Evolutionary conservation across 345 rosid species (phyloP), one percentile per base, ranked within the genome.

Genomic region (Diplotaxis tenuifolia): DNA sequence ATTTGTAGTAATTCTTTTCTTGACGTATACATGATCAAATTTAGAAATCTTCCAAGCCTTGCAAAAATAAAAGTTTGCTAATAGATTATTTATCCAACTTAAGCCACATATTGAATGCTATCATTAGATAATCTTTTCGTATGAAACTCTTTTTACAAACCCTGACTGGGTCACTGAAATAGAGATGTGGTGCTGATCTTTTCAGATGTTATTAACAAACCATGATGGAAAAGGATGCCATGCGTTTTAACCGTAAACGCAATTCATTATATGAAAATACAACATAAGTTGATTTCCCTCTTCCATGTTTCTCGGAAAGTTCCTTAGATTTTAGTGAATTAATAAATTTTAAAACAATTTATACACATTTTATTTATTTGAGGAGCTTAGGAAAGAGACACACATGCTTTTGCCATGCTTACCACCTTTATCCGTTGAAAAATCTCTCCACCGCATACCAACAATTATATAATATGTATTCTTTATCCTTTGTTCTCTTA

Each of bases 321-420:
- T 69, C 16, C 15, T 36, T 22, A 22, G 23, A 54, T 5, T 20
- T 14, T 60, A n/a, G 8, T 49, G 22, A 20, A n/a, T 10, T 27
- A 9, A 42, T 9, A 9, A 1, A 6, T 63, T 1, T 0, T 63
- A 21, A n/a, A 34, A 36, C 38, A 63, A 55, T 36, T 19, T 27
- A 28, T 2, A 4, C 5, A 57, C 53, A 6, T 64, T 2, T 40
- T n/a, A 23, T 14, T 9, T 64, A 7, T 65, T 3, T 4, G 5
- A 21, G 7, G 36, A n/a, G 56, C 53, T 40, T 6, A n/a, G n/a
- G n/a, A n/a, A n/a, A 63, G 71, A 45, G 25, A 76, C 67, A 76
- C 70, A 57, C n/a, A n/a, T 63, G 71, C 60, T 69, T 32, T 70
- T 76, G 79, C 63, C 75, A 76, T 76, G 79, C 70, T 69, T 70